Percentiles rank a stretch among this genome's conserved stretches.
phyloP scores from a whole-genome alignment of 176 grass and related monocot genomes.

The Oryza glaberrima region DNA sequence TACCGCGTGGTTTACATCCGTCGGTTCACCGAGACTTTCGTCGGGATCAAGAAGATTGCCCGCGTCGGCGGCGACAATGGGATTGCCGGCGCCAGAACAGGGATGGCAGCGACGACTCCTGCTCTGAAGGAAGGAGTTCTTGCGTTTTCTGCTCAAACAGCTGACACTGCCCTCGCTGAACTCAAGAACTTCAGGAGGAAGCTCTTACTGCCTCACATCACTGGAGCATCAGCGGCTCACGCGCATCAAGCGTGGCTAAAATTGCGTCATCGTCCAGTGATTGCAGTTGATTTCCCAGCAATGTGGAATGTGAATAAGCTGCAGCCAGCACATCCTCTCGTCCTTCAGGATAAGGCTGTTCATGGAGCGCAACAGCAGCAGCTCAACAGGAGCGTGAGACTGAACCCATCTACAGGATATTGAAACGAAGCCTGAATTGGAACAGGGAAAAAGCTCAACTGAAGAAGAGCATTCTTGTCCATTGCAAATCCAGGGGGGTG shows the following conservation, averaged over 20 bases:
- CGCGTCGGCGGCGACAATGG: constrained; percentile 6
- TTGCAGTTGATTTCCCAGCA: constrained; percentile 35
- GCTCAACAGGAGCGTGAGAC: neutral
- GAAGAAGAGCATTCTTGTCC: neutral
- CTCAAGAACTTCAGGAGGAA: constrained; percentile 37
- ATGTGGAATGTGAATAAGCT: constrained; percentile 24
- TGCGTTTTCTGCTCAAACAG: constrained; percentile 7
- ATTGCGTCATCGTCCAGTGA: constrained; percentile 34
- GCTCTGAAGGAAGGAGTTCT: constrained; percentile 24
- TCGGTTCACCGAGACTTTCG: constrained; percentile 51
- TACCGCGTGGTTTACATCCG: constrained; percentile 62
- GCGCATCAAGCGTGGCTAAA: constrained; percentile 42
- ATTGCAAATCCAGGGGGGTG: neutral
- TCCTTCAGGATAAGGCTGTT: neutral
- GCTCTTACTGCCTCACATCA: constrained; percentile 39
- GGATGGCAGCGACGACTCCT: neutral
- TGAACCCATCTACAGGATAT: neutral
- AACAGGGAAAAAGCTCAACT: neutral
- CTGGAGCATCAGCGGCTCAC: neutral
- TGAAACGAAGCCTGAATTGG: neutral
- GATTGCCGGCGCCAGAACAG: neutral
- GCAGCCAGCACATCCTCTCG: neutral
- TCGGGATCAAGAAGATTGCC: constrained; percentile 66
- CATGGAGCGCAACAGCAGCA: constrained; percentile 8
- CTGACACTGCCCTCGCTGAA: constrained; percentile 28